Evolutionary conservation across 2,329 filamentous ascomycete genomes (phyloP), one percentile per base, ranked within the genome.

Genomic region (Aspergillus tubingensis): DNA sequence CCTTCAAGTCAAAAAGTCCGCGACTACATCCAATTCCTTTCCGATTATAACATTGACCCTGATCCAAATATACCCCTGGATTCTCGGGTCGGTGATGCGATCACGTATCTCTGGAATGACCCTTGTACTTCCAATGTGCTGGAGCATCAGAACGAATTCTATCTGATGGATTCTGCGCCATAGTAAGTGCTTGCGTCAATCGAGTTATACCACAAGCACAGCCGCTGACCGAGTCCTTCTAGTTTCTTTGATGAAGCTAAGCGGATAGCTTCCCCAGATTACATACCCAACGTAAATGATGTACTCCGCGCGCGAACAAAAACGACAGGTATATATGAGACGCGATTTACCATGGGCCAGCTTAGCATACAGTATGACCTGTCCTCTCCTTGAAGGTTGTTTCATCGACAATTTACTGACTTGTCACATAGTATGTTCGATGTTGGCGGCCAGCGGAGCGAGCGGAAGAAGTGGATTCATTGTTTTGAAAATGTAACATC

Each of bases 381-480:
- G 36, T n/a, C 53, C 55, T 59, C 21, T n/a, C 19, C 30, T 17
- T 39, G 13, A 10, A 53, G 58, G 53, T 25, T 36, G 41, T 44
- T 43, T 39, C 15, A 30, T 15, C n/a, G 10, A 54, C 53, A 69
- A 75, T 57, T 74, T 52, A 43, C 61, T 70, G 55, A 71, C 60
- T 49, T 19, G 19, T 17, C 27, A 41, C 11, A 59, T 73, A 98
- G 94, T 81, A 99, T 99, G 95, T 99, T 99, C 74, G 95, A 99
- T 76, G 95, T 99, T 4, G 95, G 95, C 64, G 95, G 95, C 23
- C 95, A 99, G 79, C 85, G 95, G 74, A 98, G 94, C 77, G 95
- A 99, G 79, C 87, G 95, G 64, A 99, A 99, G 83, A 99, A 99
- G 81, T 99, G 95, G 95, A 99, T 99, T 74, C 95, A 99, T 80